Evolutionary conservation across 1,139 yeast species (phyloP).

Genomic region (Torulaspora pretoriensis): DNA sequence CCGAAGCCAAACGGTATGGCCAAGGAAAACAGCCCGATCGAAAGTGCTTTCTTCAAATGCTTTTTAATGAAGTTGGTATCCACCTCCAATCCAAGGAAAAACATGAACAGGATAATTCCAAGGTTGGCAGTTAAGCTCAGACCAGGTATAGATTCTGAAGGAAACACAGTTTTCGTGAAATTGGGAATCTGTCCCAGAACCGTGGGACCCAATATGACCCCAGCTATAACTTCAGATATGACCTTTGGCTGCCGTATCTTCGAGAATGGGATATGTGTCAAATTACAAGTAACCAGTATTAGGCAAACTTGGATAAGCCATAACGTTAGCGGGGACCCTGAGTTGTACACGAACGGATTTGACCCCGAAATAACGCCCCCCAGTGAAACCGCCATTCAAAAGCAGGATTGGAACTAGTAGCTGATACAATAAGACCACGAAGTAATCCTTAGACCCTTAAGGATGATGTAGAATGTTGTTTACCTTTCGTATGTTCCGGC

Average conservation of each 20-base stretch:
- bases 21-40: slow-evolving; percentile 67
- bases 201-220: slow-evolving; percentile 64
- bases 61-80: slow-evolving; percentile 60
- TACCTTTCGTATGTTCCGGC: not conserved
- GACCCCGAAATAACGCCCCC: slow-evolving; percentile 70
- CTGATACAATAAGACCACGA: not conserved
- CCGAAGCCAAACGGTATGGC: slow-evolving; percentile 77
- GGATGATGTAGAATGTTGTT: not conserved
- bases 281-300: slow-evolving; percentile 35
- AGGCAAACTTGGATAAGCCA: slow-evolving; percentile 33
- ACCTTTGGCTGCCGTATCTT: slow-evolving; percentile 68
- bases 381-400: slow-evolving; percentile 34
- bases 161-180: slow-evolving; percentile 62
- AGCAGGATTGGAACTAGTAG: not conserved
- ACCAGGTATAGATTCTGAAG: slow-evolving; percentile 56
- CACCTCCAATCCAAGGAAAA: slow-evolving; percentile 74
- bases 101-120: slow-evolving; percentile 68
- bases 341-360: slow-evolving; percentile 58
- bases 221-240: slow-evolving; percentile 73
- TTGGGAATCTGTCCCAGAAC: slow-evolving; percentile 67
- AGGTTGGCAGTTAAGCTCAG: slow-evolving; percentile 63
- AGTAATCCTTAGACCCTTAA: not conserved
- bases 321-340: slow-evolving; percentile 38
- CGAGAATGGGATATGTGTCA: slow-evolving; percentile 59
- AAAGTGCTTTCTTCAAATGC: slow-evolving; percentile 54